These are phyloP conservation scores for Chrysochromulina tobinii DNA, from an alignment of 78 protist genomes.

Conservation along the genomic window DNA sequence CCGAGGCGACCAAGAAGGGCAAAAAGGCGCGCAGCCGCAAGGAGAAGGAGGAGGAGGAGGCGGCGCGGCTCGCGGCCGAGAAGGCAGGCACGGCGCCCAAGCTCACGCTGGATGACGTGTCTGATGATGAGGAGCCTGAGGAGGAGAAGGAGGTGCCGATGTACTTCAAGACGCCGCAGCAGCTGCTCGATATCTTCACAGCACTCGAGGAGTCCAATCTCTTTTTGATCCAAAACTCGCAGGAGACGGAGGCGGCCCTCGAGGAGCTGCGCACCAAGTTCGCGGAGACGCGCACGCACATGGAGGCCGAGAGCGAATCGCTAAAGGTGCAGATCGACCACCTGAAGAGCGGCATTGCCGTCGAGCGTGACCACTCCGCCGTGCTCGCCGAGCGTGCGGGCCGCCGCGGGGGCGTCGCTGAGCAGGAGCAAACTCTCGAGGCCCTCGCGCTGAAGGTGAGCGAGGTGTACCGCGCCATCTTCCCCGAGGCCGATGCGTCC, in stretches of 20 bases:
- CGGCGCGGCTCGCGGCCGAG: background rate
- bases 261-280: constrained; percentile 58
- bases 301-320: background rate
- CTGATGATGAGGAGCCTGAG: background rate
- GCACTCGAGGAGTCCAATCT: constrained; percentile 77
- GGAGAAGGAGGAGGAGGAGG: background rate
- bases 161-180: constrained; percentile 62
- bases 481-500: background rate
- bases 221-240: constrained; percentile 74
- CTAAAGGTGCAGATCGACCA: background rate
- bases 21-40: background rate
- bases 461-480: constrained; percentile 27
- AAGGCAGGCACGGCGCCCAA: background rate
- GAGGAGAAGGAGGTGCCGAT: constrained; percentile 33
- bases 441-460: constrained; percentile 20
- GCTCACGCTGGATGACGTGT: background rate
- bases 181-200: constrained; percentile 68
- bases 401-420: background rate
- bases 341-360: background rate
- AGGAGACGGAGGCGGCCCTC: constrained; percentile 66
- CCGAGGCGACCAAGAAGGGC: background rate
- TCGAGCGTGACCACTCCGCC: constrained; percentile 18
- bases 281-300: background rate
- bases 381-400: constrained; percentile 5
- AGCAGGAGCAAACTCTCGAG: background rate